phyloP scores from a whole-genome alignment of 257 asterid genomes.

The Eucommia ulmoides region DNA sequence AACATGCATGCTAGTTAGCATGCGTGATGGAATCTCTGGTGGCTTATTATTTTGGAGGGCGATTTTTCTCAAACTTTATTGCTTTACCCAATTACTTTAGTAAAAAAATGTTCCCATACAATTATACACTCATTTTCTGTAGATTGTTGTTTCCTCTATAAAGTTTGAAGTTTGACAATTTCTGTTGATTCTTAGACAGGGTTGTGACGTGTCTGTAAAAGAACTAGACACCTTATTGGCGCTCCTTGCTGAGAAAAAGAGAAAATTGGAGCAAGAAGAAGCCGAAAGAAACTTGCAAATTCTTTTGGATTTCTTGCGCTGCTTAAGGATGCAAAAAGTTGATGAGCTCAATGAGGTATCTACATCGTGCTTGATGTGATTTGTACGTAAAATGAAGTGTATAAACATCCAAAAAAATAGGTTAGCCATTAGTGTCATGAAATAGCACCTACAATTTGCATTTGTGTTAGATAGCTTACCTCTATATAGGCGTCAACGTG shows the following conservation, averaged over 20 bases:
- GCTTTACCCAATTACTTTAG: too few relatives aligned
- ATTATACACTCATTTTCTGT: too few relatives aligned
- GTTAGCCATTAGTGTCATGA: not conserved
- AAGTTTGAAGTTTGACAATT: slow-evolving; percentile 24
- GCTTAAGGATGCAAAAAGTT: slow-evolving; percentile 54
- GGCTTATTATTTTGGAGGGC: too few relatives aligned
- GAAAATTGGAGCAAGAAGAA: slow-evolving; percentile 73
- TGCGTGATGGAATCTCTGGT: too few relatives aligned
- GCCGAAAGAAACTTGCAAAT: slow-evolving; percentile 77
- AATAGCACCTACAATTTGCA: too few relatives aligned
- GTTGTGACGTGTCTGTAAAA: slow-evolving; percentile 62
- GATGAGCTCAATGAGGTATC: slow-evolving; percentile 66
- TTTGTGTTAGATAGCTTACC: too few relatives aligned
- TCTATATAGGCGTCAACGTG: too few relatives aligned
- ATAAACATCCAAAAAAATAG: too few relatives aligned
- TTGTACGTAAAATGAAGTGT: not conserved
- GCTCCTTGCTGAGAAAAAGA: slow-evolving; percentile 56
- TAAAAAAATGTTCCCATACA: too few relatives aligned
- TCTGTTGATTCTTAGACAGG: slow-evolving; percentile 48
- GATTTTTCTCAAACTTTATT: too few relatives aligned
- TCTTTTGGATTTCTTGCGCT: slow-evolving; percentile 54
- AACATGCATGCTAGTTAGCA: too few relatives aligned
- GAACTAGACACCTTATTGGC: slow-evolving; percentile 50
- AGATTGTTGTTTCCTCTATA: slow-evolving; percentile 4
- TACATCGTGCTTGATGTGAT: not conserved